Conservation (phyloP, 768 basidiomycete species). For the Cyathus striatus region DNA sequence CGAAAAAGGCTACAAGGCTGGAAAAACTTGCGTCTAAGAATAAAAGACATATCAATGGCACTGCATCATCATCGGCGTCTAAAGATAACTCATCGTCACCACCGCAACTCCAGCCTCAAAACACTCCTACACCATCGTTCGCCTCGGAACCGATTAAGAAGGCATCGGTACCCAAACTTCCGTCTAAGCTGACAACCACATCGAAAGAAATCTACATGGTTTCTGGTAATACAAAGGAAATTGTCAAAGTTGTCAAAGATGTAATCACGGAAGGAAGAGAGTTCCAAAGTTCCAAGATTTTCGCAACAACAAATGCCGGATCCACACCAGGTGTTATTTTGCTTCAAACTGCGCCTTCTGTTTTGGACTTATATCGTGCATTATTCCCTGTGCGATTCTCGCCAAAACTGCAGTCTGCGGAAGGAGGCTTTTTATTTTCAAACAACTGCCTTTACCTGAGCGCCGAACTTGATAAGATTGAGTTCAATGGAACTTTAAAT, state of each 20-base stretch:
- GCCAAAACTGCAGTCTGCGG: constrained; percentile 41
- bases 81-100: neutral
- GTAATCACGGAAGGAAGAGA: constrained; percentile 64
- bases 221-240: constrained; percentile 48
- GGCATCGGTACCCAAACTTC: constrained; percentile 10
- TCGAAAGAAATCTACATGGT: constrained; percentile 58
- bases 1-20: constrained; percentile 53
- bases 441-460: constrained; percentile 78
- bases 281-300: constrained; percentile 52
- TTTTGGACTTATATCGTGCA: constrained; percentile 77
- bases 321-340: constrained; percentile 49
- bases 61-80: constrained; percentile 8
- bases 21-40: constrained; percentile 53
- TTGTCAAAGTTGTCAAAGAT: constrained; percentile 54
- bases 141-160: constrained; percentile 4
- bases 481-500: constrained; percentile 13
- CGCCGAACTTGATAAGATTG: constrained; percentile 41
- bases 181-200: constrained; percentile 15
- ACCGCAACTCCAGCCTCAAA: constrained; percentile 12
- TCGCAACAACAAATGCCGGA: constrained; percentile 28
- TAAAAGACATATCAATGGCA: constrained; percentile 39
- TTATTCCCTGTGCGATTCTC: constrained; percentile 65
- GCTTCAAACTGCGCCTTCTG: constrained; percentile 53
- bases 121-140: constrained; percentile 11
- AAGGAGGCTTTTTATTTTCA: constrained; percentile 65